Base-by-base conservation (phyloP, 148 eudicot species). In the Spergularia marina region DNA sequence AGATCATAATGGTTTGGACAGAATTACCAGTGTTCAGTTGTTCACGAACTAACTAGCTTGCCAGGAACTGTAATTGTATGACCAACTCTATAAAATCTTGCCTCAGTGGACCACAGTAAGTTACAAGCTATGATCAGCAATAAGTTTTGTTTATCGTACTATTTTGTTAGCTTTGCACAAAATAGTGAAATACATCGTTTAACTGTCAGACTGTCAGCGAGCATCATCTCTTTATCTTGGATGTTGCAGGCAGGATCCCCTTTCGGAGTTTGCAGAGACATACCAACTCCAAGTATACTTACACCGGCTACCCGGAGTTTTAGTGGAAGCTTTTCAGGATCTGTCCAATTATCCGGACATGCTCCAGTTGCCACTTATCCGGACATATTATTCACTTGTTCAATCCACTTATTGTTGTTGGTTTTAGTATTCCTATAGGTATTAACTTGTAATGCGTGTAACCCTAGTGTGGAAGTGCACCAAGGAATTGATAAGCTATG, bases 311-410 rank as follows among this genome's bases (percentile, higher is more conserved):
- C 85, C 7, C 74, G 81, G 63, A 44, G 55, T 70, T 77, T 82
- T 68, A 71, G 81, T 4, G 97, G 97, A 78, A 93, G 86, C 80
- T 91, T 93, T 84, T 88, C 98, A 2, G 98, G 98, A 74, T 91
- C 98, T 52, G 97, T 93, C 75, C 94, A 93, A 78, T 60, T 93
- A 61, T 75, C 89, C 49, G 96, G 90, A 79, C 81, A 74, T 75
- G 88, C 88, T 79, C 79, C 90, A 61, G 65, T 81, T 17, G 70
- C 82, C 70, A 71, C 80, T 70, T 44, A 76, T 73, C 84, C 87
- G 4, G 74, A 73, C 70, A 72, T 76, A 39, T 59, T 79, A 53
- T 65, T 80, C 61, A 67, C 74, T 12, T 87, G 73, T 81, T 76
- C 82, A 49, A 80, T 87, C 53, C 74, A 53, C 74, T 76, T 85